phyloP scores from a whole-genome alignment of 208 protist species.

The Leishmania lainsoni region DNA sequence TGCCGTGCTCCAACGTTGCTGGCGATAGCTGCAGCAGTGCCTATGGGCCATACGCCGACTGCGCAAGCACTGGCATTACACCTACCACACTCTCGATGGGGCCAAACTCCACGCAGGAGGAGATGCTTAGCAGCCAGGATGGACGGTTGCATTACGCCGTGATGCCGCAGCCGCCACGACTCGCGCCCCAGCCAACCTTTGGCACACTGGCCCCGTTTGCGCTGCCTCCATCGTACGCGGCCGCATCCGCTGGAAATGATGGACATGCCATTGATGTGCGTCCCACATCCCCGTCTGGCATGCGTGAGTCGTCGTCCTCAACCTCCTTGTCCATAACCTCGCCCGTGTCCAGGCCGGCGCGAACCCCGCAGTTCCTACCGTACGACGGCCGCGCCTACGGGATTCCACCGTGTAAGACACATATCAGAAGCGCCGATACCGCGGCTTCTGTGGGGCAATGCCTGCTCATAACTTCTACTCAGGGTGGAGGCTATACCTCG shows the following conservation, averaged over 20 bases:
- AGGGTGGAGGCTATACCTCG: neutral
- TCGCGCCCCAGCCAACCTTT: conserved; percentile 8
- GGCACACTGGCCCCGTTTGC: neutral
- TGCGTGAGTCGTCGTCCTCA: conserved; percentile 1
- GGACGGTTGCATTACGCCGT: neutral
- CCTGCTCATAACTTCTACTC: neutral
- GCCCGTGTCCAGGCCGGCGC: neutral
- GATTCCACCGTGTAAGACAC: conserved; percentile 16
- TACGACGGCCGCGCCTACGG: conserved; percentile 61
- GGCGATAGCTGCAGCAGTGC: neutral
- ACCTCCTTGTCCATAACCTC: neutral
- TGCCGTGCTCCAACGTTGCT: neutral
- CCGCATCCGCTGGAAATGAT: neutral
- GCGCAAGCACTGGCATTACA: conserved; percentile 6
- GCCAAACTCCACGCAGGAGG: conserved; percentile 10
- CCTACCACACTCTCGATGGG: neutral
- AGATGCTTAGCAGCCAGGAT: conserved; percentile 17
- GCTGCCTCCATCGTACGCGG: conserved; percentile 14
- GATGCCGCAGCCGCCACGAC: conserved; percentile 16
- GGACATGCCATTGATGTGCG: neutral
- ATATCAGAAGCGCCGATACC: conserved; percentile 14
- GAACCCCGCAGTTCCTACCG: conserved; percentile 37
- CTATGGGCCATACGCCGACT: conserved; percentile 1
- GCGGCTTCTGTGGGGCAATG: neutral
- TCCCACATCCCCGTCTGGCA: neutral